Percentiles rank a stretch among this genome's conserved stretches.
These are phyloP conservation scores for Brasenia schreberi DNA, from an alignment of 164 flowering plant species.

Conservation along the genomic window DNA sequence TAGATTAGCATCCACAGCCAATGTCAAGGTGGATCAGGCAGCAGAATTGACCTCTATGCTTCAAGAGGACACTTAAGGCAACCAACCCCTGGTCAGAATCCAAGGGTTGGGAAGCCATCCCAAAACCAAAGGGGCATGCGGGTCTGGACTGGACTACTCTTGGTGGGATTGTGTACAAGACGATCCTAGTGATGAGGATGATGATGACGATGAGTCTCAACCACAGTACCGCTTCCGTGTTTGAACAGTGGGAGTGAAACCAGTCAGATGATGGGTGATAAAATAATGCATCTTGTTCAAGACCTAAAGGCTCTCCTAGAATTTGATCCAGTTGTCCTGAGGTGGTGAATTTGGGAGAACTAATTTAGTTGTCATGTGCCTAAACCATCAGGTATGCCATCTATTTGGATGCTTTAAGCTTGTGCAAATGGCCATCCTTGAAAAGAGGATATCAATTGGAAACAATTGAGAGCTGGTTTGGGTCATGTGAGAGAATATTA, in stretches of 20 bases:
- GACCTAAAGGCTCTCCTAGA: neutral
- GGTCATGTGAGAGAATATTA: too few relatives aligned
- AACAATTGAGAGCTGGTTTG: too few relatives aligned
- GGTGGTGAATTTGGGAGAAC: neutral
- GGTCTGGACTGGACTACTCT: constrained; percentile 69
- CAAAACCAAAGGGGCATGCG: constrained; percentile 87
- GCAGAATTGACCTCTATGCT: neutral
- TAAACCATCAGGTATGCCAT: too few relatives aligned
- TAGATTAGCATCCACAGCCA: constrained; percentile 1
- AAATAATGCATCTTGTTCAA: neutral
- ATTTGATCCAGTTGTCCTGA: neutral
- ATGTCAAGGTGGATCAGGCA: constrained; percentile 2
- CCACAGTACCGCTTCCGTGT: constrained; percentile 86
- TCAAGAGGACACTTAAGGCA: constrained; percentile 2
- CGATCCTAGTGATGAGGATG: constrained; percentile 64
- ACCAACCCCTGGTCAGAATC: constrained; percentile 20
- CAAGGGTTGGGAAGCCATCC: constrained; percentile 70
- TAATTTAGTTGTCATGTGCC: too few relatives aligned
- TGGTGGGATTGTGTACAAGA: constrained; percentile 85
- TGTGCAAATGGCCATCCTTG: too few relatives aligned
- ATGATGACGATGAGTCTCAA: constrained; percentile 50
- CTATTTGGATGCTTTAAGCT: too few relatives aligned
- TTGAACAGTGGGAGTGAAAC: constrained; percentile 56
- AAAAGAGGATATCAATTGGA: too few relatives aligned
- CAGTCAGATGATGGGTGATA: constrained; percentile 40